These are phyloP conservation scores for Macrolepiota albuminosa DNA, from an alignment of 768 basidiomycete species.

Conservation along the genomic window DNA sequence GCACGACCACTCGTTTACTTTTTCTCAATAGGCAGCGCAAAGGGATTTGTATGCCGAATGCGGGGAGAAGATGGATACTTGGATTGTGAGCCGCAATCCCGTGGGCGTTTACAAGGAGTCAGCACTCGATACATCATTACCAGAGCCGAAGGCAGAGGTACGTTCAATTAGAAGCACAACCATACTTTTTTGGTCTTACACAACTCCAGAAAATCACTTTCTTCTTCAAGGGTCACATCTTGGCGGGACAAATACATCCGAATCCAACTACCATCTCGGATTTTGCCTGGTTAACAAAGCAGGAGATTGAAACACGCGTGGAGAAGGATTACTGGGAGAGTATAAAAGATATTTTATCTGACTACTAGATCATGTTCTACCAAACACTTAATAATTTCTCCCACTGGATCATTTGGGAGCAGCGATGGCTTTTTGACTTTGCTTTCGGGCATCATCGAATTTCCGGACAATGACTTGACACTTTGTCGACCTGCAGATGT, in stretches of 20 bases:
- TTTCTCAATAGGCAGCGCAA: conserved; percentile 57
- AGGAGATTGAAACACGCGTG: conserved; percentile 78
- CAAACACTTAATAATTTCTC: conserved; percentile 8
- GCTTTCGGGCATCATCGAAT: conserved; percentile 89
- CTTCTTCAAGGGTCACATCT: conserved; percentile 91
- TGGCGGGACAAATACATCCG: conserved; percentile 79
- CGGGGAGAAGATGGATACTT: conserved; percentile 84
- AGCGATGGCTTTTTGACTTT: conserved; percentile 49
- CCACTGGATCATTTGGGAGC: conserved; percentile 35
- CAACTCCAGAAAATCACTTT: conserved; percentile 65
- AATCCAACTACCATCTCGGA: conserved; percentile 51
- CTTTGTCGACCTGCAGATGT: conserved; percentile 85
- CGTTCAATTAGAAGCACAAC: conserved; percentile 7
- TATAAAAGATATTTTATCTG: conserved; percentile 79
- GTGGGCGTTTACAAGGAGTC: conserved; percentile 70
- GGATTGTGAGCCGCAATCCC: conserved; percentile 90
- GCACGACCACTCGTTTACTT: background rate
- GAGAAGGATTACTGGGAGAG: conserved; percentile 68
- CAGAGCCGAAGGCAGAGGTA: conserved; percentile 33
- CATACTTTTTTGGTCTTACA: background rate
- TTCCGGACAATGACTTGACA: conserved; percentile 85
- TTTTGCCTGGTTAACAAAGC: conserved; percentile 93
- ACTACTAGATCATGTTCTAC: conserved; percentile 35
- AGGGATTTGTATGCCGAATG: conserved; percentile 67
- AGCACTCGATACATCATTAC: conserved; percentile 21